Conservation (phyloP, 192 early-diverging fungal species). For the Helicostylum pulchrum region DNA sequence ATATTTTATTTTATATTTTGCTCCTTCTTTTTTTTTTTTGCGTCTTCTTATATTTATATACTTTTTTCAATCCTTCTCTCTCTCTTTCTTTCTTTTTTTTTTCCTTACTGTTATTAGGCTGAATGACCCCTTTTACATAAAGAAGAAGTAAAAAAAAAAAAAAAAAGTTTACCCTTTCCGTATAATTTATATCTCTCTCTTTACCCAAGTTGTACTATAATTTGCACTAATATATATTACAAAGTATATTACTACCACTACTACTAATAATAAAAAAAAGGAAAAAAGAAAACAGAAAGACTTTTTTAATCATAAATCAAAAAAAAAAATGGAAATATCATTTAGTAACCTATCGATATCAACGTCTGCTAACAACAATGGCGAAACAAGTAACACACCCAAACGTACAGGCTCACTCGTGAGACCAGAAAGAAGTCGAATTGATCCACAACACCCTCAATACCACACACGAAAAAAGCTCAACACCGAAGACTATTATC, state of each 20-base stretch:
- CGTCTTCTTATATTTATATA: not conserved
- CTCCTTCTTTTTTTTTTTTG: not conserved
- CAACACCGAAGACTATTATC: not conserved
- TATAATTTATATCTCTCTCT: not conserved
- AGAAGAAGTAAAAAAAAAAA: no score
- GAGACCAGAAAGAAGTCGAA: slow-evolving; percentile 57
- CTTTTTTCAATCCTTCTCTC: not conserved
- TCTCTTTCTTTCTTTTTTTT: not conserved
- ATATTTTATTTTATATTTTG: slow-evolving; percentile 4
- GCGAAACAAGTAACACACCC: not conserved
- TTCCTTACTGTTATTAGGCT: not conserved
- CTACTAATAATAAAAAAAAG: slow-evolving; percentile 1
- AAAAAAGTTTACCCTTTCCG: not conserved
- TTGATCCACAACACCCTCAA: slow-evolving; percentile 46
- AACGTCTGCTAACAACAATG: not conserved
- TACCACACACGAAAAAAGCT: slow-evolving; percentile 36
- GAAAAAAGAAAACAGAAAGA: not conserved
- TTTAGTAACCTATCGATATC: no score
- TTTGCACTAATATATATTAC: not conserved
- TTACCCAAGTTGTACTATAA: slow-evolving; percentile 5
- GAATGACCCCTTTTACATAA: slow-evolving; percentile 5
- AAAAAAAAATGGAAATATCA: not conserved
- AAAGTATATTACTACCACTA: not conserved
- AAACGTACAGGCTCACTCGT: slow-evolving; percentile 61
- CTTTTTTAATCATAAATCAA: not conserved